These are phyloP conservation scores for Termitomyces sp. DNA, from an alignment of 768 basidiomycete genomes.

Conservation along the genomic window DNA sequence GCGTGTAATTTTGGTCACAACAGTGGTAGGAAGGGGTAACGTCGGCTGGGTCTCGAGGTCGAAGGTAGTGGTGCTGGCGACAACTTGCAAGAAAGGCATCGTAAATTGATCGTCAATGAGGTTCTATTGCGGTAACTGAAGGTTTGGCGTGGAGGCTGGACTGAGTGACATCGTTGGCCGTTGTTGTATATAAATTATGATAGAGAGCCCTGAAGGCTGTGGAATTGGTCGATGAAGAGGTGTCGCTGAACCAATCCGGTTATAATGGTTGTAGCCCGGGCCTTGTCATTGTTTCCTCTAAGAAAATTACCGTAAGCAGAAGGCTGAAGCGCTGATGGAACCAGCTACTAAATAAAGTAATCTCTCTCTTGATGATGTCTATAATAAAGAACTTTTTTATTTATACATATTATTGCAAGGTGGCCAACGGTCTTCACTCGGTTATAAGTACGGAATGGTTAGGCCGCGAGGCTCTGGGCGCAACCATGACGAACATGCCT, in stretches of 20 bases:
- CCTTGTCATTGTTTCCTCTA: not conserved
- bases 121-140: not conserved
- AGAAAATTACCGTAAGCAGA: not conserved
- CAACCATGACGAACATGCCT: too few species aligned
- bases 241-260: not conserved
- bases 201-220: not conserved
- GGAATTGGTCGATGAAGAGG: not conserved
- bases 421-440: too few species aligned
- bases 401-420: too few species aligned
- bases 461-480: too few species aligned
- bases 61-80: slow-evolving; percentile 11
- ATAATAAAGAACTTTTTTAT: too few species aligned
- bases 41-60: slow-evolving; percentile 16
- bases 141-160: not conserved
- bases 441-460: too few species aligned
- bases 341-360: not conserved
- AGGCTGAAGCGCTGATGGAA: not conserved
- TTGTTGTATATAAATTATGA: not conserved
- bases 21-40: slow-evolving; percentile 14
- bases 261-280: not conserved
- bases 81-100: slow-evolving; percentile 15
- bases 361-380: not conserved
- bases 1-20: slow-evolving; percentile 20
- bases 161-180: not conserved
- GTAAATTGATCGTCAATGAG: slow-evolving; percentile 9